Percentiles rank a stretch among this genome's conserved stretches.
Evolutionary conservation across 176 grass and related monocot species (phyloP).

Genomic region (Miscanthus lutarioriparius): DNA sequence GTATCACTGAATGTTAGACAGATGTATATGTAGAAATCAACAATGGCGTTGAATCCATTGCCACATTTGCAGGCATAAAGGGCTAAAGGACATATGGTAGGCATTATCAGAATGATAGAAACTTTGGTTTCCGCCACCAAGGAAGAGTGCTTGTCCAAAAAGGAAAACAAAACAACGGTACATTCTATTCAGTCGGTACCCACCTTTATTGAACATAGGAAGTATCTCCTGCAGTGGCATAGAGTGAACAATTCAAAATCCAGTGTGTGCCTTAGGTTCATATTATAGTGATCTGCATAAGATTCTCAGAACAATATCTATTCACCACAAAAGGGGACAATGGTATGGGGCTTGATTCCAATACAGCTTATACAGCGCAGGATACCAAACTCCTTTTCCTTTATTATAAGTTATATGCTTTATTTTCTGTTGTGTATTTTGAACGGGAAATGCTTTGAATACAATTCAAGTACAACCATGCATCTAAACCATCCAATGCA

Average conservation of each 20-base stretch:
- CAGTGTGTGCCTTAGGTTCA: background rate
- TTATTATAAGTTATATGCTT: background rate
- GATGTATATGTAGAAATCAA: slow-evolving; percentile 4
- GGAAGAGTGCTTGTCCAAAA: background rate
- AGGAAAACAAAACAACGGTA: background rate
- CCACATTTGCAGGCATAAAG: background rate
- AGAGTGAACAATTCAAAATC: background rate
- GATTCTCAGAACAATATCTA: slow-evolving; percentile 2
- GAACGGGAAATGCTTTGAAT: background rate
- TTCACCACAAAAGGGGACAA: background rate
- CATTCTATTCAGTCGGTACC: background rate
- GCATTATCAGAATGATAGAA: slow-evolving; percentile 4
- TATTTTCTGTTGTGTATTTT: background rate
- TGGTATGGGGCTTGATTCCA: background rate
- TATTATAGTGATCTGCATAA: background rate
- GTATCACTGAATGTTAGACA: background rate
- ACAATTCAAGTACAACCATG: background rate
- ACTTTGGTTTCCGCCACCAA: background rate
- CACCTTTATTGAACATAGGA: background rate
- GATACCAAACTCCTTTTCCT: background rate
- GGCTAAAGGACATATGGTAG: background rate
- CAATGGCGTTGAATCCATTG: slow-evolving; percentile 7
- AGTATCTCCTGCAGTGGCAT: background rate
- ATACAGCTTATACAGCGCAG: background rate
- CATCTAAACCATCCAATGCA: background rate